Base-by-base conservation (phyloP, 2,329 filamentous ascomycete genomes). In the Neopestalotiopsis sp. region DNA sequence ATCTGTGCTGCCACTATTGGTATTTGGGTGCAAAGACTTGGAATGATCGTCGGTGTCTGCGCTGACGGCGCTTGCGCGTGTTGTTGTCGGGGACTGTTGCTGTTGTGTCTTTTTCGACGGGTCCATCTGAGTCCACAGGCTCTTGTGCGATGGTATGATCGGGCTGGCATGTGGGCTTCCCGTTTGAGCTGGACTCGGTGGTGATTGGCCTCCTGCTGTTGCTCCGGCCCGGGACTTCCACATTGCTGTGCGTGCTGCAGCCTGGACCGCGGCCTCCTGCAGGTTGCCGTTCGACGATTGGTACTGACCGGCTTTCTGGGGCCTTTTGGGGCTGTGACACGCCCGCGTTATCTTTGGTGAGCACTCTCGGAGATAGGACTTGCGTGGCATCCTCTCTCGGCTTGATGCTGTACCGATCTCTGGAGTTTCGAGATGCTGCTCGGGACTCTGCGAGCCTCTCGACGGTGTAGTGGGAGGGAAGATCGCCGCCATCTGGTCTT, bases 391-490 rank as follows among this genome's bases (percentile, higher is more conserved):
- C 67, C 28, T 71, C 74, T 32, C 68, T 62, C 32, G 69, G 52
- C 60, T 67, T 66, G 69, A 78, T 69, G 68, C 68, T 72, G 34
- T 78, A 76, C 57, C 77, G 69, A 20, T 74, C 69, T 66, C 72
- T 71, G 60, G 72, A 75, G 67, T 77, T 71, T 70, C 68, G 70
- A 38, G 75, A 69, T 14, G 68, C 64, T 62, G 73, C 74, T 45
- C 70, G 69, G 45, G 67, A 66, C 69, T 79, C 76, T 65, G 72
- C 75, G 59, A 78, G 71, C 20, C 69, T 59, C 57, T 79, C 76
- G 52, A 74, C 72, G 67, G 72, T 71, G 67, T 72, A 67, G 30
- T 71, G 72, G 56, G 76, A 71, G 57, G 76, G 76, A 72, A 78
- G 76, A 56, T 59, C 45, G 58, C 70, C 64, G 65, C 71, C 49